Percentiles rank a stretch among this genome's conserved stretches.
Conservation (phyloP, 257 asterid genomes). For the Apocynum venetum region DNA sequence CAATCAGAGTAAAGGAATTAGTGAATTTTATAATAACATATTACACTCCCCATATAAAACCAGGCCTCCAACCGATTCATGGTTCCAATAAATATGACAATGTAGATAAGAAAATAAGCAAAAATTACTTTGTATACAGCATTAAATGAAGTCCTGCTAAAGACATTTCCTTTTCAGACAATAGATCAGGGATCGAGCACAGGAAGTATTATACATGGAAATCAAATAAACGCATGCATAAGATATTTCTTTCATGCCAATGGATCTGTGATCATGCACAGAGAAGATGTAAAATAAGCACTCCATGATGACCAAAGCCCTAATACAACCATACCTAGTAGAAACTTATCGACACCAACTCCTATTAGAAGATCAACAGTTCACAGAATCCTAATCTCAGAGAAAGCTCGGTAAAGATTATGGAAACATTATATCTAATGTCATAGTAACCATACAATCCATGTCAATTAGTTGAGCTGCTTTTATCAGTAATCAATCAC, state of each 20-base stretch:
- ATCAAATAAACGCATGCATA: not conserved
- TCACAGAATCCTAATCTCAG: not conserved
- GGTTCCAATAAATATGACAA: not conserved
- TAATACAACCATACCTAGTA: not conserved
- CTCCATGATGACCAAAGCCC: not conserved
- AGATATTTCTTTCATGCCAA: not conserved
- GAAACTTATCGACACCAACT: not conserved
- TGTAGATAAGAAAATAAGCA: not conserved
- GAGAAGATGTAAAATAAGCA: not conserved
- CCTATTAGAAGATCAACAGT: not conserved
- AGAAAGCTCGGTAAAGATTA: not conserved
- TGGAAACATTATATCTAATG: not conserved
- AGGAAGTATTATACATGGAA: not conserved
- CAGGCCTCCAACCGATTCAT: not conserved
- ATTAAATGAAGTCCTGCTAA: not conserved
- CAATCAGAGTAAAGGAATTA: not conserved
- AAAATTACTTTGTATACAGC: no score
- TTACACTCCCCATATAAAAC: not conserved
- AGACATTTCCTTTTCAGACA: not conserved
- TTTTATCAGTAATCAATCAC: not conserved
- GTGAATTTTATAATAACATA: not conserved
- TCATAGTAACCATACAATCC: not conserved
- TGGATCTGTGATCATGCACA: not conserved
- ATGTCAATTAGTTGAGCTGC: not conserved
- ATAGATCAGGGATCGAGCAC: not conserved